Base-by-base conservation (phyloP, 176 grass and related monocot genomes). In the Zea luxurians region DNA sequence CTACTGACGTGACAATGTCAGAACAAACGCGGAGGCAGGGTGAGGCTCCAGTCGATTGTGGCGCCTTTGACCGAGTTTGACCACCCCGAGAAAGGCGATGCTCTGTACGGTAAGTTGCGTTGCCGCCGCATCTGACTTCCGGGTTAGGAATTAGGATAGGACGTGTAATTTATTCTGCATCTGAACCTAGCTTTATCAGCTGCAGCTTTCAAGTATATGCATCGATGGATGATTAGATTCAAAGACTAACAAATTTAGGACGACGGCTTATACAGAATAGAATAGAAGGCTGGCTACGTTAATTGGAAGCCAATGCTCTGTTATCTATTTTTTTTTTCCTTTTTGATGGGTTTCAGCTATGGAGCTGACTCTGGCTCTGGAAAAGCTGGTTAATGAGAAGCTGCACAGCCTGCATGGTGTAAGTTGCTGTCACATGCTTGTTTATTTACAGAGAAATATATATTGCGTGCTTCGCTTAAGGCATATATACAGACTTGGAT, bases 31-130 rank as follows among this genome's bases (percentile, higher is more conserved):
- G 89, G 89, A 75, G 89, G 89, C n/a, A 88, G 71, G 79, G 82
- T 89, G n/a, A 78, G 74, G 66, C 82, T 89, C 61, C 87, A 77
- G 8, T 83, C 84, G 0, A 89, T 89, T 5, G 80, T 89, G 10
- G 79, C 72, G 2, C 91, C 91, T 0, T 48, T 91, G 10, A 90
- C 85, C 0, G 95, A 98, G 37, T 98, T 94, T 53, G 89, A 98
- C 85, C 91, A 98, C 83, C 71, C 89, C 10, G 91, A 98, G 75
- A 98, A 98, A 90, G 95, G 95, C 4, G 95, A 98, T 47, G 95
- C 95, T 36, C 44, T 94, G 66, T 85, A 98, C 4, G 91, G 95
- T 94, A 13, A 88, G 85, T 81, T 80, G 8, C 38, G 1, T 0
- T 71, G 27, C 65, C 8, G 10, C 11, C 4, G 11, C 48, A 34